Percentiles rank a stretch among this genome's conserved stretches.
Evolutionary conservation across 345 rosid genomes (phyloP).

Genomic region (Citrus sinensis): DVS_A1.0 CM039164.1:1206001-1206500

Average conservation of each 20-base stretch:
- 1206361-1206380: constrained; percentile 83
- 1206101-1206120: background rate
- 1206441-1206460: constrained; percentile 66
- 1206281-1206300: constrained; percentile 45
- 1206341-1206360: constrained; percentile 70
- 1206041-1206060: constrained; percentile 23
- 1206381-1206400: constrained; percentile 62
- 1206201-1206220: background rate
- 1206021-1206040: constrained; percentile 47
- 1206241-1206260: background rate
- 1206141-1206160: background rate
- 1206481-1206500: constrained; percentile 69
- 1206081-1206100: constrained; percentile 21
- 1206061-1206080: no score
- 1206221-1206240: background rate
- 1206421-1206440: constrained; percentile 73
- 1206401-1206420: constrained; percentile 89
- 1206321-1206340: constrained; percentile 84
- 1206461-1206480: constrained; percentile 72
- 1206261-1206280: background rate
- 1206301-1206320: constrained; percentile 86
- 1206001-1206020: background rate
- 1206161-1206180: background rate
- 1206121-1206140: constrained; percentile 27
- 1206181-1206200: background rate